These are phyloP conservation scores for Lyophyllum decastes DNA, from an alignment of 768 basidiomycete genomes.

Conservation along the genomic window DNA sequence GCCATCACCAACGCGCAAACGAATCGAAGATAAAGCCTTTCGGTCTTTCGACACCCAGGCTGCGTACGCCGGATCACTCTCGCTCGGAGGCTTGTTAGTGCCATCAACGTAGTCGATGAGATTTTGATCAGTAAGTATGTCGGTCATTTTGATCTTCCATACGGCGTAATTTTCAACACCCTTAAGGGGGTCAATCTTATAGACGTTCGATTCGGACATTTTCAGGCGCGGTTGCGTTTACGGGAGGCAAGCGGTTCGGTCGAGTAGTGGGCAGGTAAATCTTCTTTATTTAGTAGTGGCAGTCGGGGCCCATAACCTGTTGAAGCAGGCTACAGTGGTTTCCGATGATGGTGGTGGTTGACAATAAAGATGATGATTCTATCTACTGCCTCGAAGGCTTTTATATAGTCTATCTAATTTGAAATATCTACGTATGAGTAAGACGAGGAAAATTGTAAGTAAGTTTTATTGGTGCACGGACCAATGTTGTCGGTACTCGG, in stretches of 20 bases:
- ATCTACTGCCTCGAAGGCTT: too few relatives aligned
- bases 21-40: slow-evolving; percentile 30
- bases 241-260: background rate
- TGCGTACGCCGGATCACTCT: background rate
- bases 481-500: too few relatives aligned
- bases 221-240: too few relatives aligned
- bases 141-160: slow-evolving; percentile 11
- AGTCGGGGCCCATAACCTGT: slow-evolving; percentile 8
- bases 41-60: slow-evolving; percentile 29
- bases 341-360: too few relatives aligned
- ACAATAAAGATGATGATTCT: too few relatives aligned
- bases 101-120: slow-evolving; percentile 15
- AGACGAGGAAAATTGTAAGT: too few relatives aligned
- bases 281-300: background rate
- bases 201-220: background rate
- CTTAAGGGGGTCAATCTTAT: slow-evolving; percentile 2
- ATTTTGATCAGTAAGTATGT: slow-evolving; percentile 16
- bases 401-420: too few relatives aligned
- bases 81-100: background rate
- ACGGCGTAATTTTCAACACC: too few relatives aligned
- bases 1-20: slow-evolving; percentile 25
- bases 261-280: background rate
- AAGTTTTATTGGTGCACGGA: too few relatives aligned
- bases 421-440: too few relatives aligned
- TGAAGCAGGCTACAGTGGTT: too few relatives aligned